Conservation (phyloP, 192 early-diverging fungal species). For the Backusella australiensis region DNA sequence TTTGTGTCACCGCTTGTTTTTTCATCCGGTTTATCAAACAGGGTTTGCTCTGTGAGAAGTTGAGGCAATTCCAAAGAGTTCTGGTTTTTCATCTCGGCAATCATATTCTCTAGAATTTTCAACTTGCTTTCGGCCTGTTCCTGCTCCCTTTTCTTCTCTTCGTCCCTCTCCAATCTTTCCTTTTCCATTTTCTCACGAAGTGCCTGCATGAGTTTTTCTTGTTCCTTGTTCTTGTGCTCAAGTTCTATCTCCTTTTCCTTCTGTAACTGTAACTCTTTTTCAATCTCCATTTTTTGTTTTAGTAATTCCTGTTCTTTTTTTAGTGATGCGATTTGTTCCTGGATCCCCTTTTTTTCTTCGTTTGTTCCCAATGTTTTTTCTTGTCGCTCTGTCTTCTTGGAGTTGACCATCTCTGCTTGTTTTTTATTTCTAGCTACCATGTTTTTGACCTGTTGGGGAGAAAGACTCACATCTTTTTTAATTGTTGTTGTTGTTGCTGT, state of each 20-base stretch:
- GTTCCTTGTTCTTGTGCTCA: neutral
- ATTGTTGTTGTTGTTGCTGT: neutral
- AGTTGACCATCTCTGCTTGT: neutral
- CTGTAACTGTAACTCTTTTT: neutral
- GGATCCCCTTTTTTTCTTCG: neutral
- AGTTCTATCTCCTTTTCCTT: neutral
- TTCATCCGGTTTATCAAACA: neutral
- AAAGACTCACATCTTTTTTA: neutral
- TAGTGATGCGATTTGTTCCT: neutral
- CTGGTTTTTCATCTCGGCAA: neutral
- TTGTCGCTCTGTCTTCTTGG: neutral
- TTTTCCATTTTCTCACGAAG: neutral
- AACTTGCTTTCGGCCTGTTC: neutral
- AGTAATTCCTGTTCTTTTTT: neutral
- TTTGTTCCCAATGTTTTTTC: neutral
- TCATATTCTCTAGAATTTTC: neutral
- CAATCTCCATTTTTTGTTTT: neutral
- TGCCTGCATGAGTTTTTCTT: neutral
- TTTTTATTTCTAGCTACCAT: neutral
- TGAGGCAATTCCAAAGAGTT: neutral
- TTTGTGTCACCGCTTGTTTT: neutral
- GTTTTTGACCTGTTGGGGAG: neutral
- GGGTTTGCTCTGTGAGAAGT: neutral
- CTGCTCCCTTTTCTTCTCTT: neutral
- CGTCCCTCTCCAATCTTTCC: neutral